Evolutionary conservation across 495 filamentous ascomycete genomes (phyloP).

Genomic region (Lentithecium fluviatile): DNA sequence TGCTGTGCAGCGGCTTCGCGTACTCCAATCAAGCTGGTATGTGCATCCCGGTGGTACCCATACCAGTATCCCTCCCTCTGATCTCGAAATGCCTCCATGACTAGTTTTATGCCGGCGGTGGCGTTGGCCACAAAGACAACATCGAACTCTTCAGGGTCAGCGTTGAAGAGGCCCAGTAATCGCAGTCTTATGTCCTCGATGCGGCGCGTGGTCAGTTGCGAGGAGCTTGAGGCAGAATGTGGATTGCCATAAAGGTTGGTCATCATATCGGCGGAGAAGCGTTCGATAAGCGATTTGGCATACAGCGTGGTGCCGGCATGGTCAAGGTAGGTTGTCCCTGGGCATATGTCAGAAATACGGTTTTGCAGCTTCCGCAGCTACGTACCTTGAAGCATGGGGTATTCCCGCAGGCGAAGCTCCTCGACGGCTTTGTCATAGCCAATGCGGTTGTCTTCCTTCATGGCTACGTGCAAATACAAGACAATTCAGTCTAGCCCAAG

Average conservation of each 20-base stretch:
- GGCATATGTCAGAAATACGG: background rate
- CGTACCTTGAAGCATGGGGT: constrained; percentile 79
- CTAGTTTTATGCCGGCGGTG: constrained; percentile 85
- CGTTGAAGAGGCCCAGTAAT: constrained; percentile 77
- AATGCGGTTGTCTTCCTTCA: constrained; percentile 24
- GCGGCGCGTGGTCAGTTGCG: constrained; percentile 68
- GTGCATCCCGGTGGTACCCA: constrained; percentile 77
- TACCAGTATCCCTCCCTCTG: constrained; percentile 70
- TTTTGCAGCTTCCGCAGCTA: constrained; percentile 13
- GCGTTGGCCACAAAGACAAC: constrained; percentile 90
- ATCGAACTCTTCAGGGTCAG: constrained; percentile 79
- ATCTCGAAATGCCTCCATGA: constrained; percentile 70
- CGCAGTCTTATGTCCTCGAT: constrained; percentile 75
- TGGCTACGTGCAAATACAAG: background rate
- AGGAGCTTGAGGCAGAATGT: constrained; percentile 80
- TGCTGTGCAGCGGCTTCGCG: constrained; percentile 66
- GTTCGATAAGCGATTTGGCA: constrained; percentile 75
- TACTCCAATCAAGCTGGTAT: constrained; percentile 85
- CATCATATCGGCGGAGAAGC: constrained; percentile 72
- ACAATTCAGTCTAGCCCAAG: background rate
- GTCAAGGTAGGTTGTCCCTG: constrained; percentile 81
- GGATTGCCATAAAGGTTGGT: constrained; percentile 85
- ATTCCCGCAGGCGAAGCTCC: constrained; percentile 66
- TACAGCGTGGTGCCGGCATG: constrained; percentile 88
- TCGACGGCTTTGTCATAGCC: constrained; percentile 51